Base-by-base conservation (phyloP, 169 alveolate species). In the Babesia caballi region DNA sequence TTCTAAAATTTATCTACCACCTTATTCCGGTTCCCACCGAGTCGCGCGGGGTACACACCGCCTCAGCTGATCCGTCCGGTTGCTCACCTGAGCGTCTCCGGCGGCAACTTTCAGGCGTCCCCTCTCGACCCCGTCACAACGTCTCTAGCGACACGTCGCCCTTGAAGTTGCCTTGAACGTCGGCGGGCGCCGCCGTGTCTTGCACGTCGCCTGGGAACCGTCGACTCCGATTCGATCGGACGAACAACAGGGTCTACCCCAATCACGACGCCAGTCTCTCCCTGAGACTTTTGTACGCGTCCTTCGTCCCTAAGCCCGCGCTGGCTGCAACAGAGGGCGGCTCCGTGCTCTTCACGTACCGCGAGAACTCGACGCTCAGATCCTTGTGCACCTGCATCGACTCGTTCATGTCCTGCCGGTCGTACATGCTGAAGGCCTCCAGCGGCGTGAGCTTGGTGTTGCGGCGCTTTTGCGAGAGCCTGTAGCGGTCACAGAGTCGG, bases 341-440 rank as follows among this genome's bases (percentile, higher is more conserved):
- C 21, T 49, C 73, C 8, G 58, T 49, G 47, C 73, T 36, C 60
- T 30, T 63, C 33, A 35, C 49, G 28, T 63, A 63, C 35, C 73
- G 44, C 0, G 73, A 63, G 21, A 63, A 63, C 60, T 63, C 73
- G 19, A 28, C 47, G 27, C 73, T 63, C 19, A 63, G 73, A 33
- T 63, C 73, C 47, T 63, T 63, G 52, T 63, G 60, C 35, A 63
- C 73, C 61, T 63, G 73, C 52, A 63, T 63, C 9, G 73, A 56
- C 56, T 71, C 82, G 46, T 49, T 71, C 25, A 51, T 38, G 40
- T 60, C 72, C 28, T 57, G 82, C 41, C 82, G 30, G 32, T 50
- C 82, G 38, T 71, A 71, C 82, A 71, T 71, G 40, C 75, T 71
- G 63, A 71, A 71, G n/a, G 84, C 77, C 38, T 53, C 61, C 30